Base-by-base conservation (phyloP, 306 rosid species). In the Gastrolobium villosum region DNA sequence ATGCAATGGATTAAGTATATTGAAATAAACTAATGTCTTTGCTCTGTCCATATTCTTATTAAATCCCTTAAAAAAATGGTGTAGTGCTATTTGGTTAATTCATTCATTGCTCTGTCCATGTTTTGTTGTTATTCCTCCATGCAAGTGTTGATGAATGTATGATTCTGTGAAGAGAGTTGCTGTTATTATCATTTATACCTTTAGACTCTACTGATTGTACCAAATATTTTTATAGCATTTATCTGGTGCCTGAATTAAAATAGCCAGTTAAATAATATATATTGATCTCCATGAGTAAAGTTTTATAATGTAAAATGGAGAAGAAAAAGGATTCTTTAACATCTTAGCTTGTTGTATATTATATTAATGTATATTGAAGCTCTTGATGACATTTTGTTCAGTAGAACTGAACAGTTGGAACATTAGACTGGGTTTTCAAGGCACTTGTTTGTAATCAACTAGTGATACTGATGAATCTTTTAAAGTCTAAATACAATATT, bases 11-110 rank as follows among this genome's bases (percentile, higher is more conserved):
- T n/a, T n/a, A n/a, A n/a, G n/a, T n/a, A n/a, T n/a, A n/a, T n/a
- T n/a, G n/a, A n/a, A n/a, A n/a, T n/a, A 65, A 80, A 80, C 32
- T 41, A 41, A 40, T 63, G 36, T 64, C 26, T 40, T 80, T 50
- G 31, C 37, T 37, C n/a, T 37, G 34, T 75, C 64, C 41, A 11
- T 63, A 6, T 63, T 48, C 64, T 36, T 49, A 49, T 43, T 62
- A 45, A 46, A 34, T 48, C 7, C 13, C 64, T 37, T 39, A 15
- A 41, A 49, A n/a, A 48, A 49, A 48, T 49, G 5, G 14, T 74
- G 32, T 6, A 13, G 34, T 74, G 78, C 57, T 43, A 26, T 35
- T 7, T 34, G 49, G 65, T 10, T 50, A 5, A 46, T 48, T 45
- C 61, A 31, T 60, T 69, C 15, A 6, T 44, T 44, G 45, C 34